Evolutionary conservation across 768 basidiomycete genomes (phyloP).

Genomic region (Russula vinacea): DNA sequence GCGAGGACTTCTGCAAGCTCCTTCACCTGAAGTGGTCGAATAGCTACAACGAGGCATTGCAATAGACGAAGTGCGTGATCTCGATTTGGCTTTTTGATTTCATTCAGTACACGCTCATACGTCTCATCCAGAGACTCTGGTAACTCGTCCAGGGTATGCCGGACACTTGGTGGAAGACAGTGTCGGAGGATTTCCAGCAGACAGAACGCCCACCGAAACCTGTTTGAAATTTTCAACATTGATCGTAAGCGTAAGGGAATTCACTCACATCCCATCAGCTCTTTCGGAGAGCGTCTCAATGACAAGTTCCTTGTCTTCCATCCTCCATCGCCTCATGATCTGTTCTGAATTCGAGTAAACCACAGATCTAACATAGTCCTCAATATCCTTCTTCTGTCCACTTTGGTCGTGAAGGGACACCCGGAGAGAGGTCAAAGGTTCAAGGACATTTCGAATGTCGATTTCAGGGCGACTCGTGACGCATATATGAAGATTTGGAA

Average conservation of each 20-base stretch:
- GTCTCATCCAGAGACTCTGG: constrained; percentile 2
- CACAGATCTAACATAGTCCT: neutral
- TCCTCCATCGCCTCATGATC: constrained; percentile 2
- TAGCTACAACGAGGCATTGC: constrained; percentile 9
- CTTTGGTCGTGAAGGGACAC: constrained; percentile 9
- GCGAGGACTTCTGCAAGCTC: constrained; percentile 14
- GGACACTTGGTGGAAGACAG: constrained; percentile 1
- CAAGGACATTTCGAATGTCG: constrained; percentile 4
- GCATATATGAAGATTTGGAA: constrained; percentile 5
- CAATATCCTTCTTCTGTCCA: constrained; percentile 10
- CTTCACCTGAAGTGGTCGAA: constrained; percentile 5
- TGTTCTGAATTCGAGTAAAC: constrained; percentile 9
- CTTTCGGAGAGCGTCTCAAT: neutral
- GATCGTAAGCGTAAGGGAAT: neutral
- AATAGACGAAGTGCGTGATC: constrained; percentile 9
- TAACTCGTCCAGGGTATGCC: neutral
- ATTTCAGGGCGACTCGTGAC: constrained; percentile 11
- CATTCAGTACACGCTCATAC: constrained; percentile 10
- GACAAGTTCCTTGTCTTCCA: neutral
- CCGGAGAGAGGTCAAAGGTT: neutral
- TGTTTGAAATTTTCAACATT: neutral
- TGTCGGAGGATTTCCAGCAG: constrained; percentile 7
- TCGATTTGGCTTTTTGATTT: neutral
- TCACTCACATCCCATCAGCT: constrained; percentile 16
- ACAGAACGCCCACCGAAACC: constrained; percentile 10